Conservation (phyloP, 768 basidiomycete species). For the Lentinula edodes region DNA sequence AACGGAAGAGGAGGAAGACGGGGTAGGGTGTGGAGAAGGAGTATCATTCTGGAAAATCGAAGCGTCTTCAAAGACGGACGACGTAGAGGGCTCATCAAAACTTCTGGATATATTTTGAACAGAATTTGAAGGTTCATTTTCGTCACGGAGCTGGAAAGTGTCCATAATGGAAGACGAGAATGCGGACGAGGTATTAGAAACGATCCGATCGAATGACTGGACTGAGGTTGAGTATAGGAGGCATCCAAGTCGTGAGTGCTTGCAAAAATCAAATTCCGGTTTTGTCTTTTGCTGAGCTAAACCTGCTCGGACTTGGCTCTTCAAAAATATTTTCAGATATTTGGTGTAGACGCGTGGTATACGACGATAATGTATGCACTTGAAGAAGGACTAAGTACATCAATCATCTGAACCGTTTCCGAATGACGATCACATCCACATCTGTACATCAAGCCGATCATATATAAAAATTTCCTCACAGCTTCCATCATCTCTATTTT, state of each 20-base stretch:
- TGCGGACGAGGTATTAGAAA: neutral
- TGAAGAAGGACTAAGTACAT: neutral
- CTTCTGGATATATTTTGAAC: neutral
- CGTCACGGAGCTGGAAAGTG: neutral
- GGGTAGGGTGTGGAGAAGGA: neutral
- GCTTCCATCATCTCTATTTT: neutral
- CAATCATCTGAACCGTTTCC: neutral
- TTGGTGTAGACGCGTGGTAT: neutral
- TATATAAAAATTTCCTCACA: neutral
- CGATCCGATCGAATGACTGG: neutral
- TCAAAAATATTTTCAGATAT: neutral
- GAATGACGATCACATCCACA: neutral
- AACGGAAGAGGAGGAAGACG: neutral
- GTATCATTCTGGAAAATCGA: neutral
- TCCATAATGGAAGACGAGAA: neutral
- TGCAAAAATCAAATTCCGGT: neutral
- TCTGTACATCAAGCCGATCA: neutral
- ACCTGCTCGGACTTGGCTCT: neutral
- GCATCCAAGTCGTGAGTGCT: neutral
- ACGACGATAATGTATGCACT: neutral
- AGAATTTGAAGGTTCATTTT: neutral
- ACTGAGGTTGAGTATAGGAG: neutral
- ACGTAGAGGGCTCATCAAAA: neutral
- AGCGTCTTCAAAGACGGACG: neutral
- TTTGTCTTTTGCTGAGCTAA: neutral